Evolutionary conservation across 2,329 filamentous ascomycete genomes (phyloP), one percentile per base, ranked within the genome.

Genomic region (Aphanoascus verrucosus): DNA sequence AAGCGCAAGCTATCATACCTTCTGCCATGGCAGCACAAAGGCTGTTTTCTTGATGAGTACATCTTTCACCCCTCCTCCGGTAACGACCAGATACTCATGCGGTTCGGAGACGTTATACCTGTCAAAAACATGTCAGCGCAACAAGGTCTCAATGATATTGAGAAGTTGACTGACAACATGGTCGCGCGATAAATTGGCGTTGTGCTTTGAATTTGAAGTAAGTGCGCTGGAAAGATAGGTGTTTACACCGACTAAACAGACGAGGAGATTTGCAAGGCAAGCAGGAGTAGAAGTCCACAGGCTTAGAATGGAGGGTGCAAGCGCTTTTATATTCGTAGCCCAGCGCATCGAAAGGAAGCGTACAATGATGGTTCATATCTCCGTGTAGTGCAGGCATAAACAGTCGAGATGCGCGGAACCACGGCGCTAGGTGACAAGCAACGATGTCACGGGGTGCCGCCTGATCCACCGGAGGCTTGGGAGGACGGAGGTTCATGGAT

Each of bases 71-170:
- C 84, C 82, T 71, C 83, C 83, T 72, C 88, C 88, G 62, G 87
- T 93, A 62, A 93, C 80, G 75, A 88, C 87, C 70, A 94, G 85
- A 77, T 93, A 94, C 72, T 88, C 81, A 71, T 89, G 86, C 28
- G 86, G 83, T 53, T 81, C 80, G 17, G 86, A 84, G 59, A 88
- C 78, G 67, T 77, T 79, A 71, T 84, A 87, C 61, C 78, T 78
- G 75, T 28, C 14, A 5, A 15, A 28, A 41, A 38, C 12, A 6
- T 4, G 34, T 11, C 9, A 28, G 6, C 11, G 12, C 35, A 37
- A n/a, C n/a, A 19, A 34, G 49, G 17, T 49, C 56, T 48, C 32
- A 23, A 31, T 19, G 41, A 52, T 3, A n/a, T 38, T 23, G 8
- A 46, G 31, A 28, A 28, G 23, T 7, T 28, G 23, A 50, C 57